phyloP scores from a whole-genome alignment of 2,329 filamentous ascomycete genomes.

The Ophiosphaerella narmari region DNA sequence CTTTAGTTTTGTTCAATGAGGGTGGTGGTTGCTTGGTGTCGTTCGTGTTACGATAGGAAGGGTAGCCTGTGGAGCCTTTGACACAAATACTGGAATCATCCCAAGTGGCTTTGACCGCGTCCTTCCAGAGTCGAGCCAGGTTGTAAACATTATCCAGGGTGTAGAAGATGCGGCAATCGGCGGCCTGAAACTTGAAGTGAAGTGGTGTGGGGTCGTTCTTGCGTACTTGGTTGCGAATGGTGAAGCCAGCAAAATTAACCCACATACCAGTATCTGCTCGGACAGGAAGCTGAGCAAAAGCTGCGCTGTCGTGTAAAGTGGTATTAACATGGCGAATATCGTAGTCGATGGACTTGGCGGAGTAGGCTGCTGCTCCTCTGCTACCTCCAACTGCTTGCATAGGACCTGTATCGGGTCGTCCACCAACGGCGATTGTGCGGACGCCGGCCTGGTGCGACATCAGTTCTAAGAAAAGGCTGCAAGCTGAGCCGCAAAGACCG shows the following conservation, averaged over 20 bases:
- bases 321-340: conserved; percentile 14
- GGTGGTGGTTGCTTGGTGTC: no score
- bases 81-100: conserved; percentile 35
- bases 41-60: not conserved
- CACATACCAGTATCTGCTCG: conserved; percentile 23
- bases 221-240: conserved; percentile 41
- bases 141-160: conserved; percentile 39
- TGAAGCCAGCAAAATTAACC: conserved; percentile 24
- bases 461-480: conserved; percentile 57
- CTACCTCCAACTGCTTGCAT: conserved; percentile 54
- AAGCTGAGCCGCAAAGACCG: conserved; percentile 61
- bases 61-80: conserved; percentile 26
- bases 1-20: no score
- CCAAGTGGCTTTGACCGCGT: conserved; percentile 36
- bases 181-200: conserved; percentile 17
- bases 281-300: not conserved
- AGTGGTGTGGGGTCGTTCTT: conserved; percentile 10
- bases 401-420: conserved; percentile 55
- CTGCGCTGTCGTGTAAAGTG: conserved; percentile 9
- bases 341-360: conserved; percentile 41
- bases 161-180: conserved; percentile 44
- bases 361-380: conserved; percentile 54
- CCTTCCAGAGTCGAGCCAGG: conserved; percentile 39
- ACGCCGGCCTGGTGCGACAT: conserved; percentile 55
- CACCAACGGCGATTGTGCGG: conserved; percentile 60